Conservation (phyloP, 2,329 filamentous ascomycete genomes). For the Nemania serpens region DNA sequence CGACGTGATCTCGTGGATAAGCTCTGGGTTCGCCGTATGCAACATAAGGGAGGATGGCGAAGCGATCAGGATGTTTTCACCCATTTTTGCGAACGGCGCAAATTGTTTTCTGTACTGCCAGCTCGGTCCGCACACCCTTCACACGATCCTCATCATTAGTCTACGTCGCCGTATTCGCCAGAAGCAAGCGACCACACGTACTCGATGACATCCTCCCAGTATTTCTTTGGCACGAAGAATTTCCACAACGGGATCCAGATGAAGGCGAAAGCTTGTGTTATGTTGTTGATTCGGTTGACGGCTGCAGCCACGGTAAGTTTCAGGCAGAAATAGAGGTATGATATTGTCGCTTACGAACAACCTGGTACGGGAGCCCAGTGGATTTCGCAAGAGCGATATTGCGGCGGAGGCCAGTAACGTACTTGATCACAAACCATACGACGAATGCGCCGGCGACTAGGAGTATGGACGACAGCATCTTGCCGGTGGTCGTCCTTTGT, state of each 20-base stretch:
- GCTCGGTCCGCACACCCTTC: constrained; percentile 55
- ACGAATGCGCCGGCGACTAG: constrained; percentile 42
- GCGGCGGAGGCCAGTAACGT: constrained; percentile 43
- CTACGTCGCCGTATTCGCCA: not conserved
- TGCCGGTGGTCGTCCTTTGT: not conserved
- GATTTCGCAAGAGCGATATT: constrained; percentile 57
- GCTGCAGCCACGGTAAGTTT: constrained; percentile 44
- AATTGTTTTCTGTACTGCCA: constrained; percentile 61
- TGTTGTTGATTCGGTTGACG: constrained; percentile 52
- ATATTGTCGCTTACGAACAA: constrained; percentile 54
- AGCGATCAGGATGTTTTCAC: constrained; percentile 67
- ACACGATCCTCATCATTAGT: constrained; percentile 10
- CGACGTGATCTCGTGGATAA: constrained; percentile 66
- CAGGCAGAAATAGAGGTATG: not conserved
- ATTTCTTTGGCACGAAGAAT: constrained; percentile 54
- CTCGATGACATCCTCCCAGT: constrained; percentile 64
- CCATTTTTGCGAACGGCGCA: constrained; percentile 61
- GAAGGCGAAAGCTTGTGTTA: constrained; percentile 60
- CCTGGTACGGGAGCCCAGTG: constrained; percentile 56
- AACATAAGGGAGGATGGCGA: constrained; percentile 59
- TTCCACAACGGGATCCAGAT: constrained; percentile 62
- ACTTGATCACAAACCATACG: constrained; percentile 42
- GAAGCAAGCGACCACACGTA: constrained; percentile 45
- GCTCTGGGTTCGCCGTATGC: constrained; percentile 66
- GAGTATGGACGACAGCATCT: constrained; percentile 46